Conservation (phyloP, 2,329 filamentous ascomycete species). For the Dryadomyces quercus-mongolicae region DNA sequence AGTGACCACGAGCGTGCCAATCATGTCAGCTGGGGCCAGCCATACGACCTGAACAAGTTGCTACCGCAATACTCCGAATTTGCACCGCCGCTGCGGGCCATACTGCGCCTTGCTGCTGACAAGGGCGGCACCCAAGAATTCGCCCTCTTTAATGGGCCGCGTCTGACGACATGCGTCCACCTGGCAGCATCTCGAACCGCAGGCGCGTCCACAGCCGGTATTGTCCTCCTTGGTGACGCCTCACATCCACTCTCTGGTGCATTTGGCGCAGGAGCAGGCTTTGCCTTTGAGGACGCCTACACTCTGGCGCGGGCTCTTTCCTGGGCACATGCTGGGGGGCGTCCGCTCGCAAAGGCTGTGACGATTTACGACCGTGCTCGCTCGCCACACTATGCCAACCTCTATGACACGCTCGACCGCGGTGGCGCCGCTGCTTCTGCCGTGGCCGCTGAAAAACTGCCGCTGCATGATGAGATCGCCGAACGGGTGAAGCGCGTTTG, state of each 20-base stretch:
- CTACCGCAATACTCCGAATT: slow-evolving; percentile 18
- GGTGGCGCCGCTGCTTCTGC: neutral
- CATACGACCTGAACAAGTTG: slow-evolving; percentile 12
- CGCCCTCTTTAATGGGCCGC: slow-evolving; percentile 18
- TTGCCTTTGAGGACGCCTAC: slow-evolving; percentile 12
- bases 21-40: slow-evolving; percentile 19
- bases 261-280: slow-evolving; percentile 12
- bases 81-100: slow-evolving; percentile 17
- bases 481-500: slow-evolving; percentile 7
- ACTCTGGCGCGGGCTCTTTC: slow-evolving; percentile 7
- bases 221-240: slow-evolving; percentile 34
- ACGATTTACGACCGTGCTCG: slow-evolving; percentile 8
- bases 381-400: slow-evolving; percentile 10
- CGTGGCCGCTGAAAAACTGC: slow-evolving; percentile 2
- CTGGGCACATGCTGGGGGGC: slow-evolving; percentile 5
- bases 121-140: slow-evolving; percentile 14
- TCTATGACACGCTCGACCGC: slow-evolving; percentile 9
- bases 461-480: slow-evolving; percentile 10
- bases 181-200: neutral
- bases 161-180: slow-evolving; percentile 17
- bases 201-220: slow-evolving; percentile 17
- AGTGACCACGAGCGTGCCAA: slow-evolving; percentile 13
- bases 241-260: slow-evolving; percentile 30
- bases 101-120: slow-evolving; percentile 17
- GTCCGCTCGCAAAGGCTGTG: slow-evolving; percentile 3